Conservation (phyloP, 192 early-diverging fungal species). For the Rhizoclosmatium globosum region DNA sequence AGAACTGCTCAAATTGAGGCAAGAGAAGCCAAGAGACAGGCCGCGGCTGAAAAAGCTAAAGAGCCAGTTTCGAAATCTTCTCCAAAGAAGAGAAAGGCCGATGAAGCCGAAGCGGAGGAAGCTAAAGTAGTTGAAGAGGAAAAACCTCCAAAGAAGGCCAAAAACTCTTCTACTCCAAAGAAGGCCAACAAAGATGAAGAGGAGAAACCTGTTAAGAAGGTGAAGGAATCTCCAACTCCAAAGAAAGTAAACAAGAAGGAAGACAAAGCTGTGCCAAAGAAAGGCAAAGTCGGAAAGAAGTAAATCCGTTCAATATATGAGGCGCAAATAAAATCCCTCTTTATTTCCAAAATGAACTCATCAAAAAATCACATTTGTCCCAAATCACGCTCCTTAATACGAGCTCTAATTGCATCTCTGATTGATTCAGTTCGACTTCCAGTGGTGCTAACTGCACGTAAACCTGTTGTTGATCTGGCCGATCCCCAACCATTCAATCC, state of each 20-base stretch:
- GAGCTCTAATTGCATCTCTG: slow-evolving; percentile 26
- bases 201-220: neutral
- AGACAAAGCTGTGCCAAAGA: neutral
- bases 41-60: neutral
- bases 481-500: slow-evolving; percentile 11
- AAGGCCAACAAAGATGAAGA: neutral
- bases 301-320: neutral
- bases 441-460: neutral
- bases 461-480: neutral
- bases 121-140: neutral
- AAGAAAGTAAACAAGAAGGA: neutral
- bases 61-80: neutral
- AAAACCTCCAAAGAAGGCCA: slow-evolving; percentile 9
- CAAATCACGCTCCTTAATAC: slow-evolving; percentile 35
- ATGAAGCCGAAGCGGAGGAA: neutral
- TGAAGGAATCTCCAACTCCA: neutral
- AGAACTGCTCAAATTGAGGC: neutral
- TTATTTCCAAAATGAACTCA: no score
- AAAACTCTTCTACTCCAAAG: neutral
- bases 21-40: neutral
- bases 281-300: neutral
- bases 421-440: slow-evolving; percentile 30
- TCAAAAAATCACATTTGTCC: neutral
- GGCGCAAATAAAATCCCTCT: no score
- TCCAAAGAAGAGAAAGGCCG: neutral